Percentiles rank a stretch among this genome's conserved stretches.
These are phyloP conservation scores for Ustanciosporium gigantosporum DNA, from an alignment of 1,284 basidiomycete species.

Conservation along the genomic window DNA sequence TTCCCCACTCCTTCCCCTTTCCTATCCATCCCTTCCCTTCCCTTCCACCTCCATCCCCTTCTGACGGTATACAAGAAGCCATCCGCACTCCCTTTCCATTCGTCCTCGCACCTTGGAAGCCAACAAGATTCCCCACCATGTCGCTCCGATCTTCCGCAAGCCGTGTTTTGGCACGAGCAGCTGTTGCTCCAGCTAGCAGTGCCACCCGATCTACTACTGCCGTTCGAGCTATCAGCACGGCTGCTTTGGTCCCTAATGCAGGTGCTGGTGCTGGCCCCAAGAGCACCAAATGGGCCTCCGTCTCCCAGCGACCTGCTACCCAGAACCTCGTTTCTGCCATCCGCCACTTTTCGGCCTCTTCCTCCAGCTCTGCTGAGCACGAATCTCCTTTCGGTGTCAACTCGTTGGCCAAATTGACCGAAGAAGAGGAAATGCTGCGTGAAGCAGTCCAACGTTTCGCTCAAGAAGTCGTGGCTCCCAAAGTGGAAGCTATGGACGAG, in stretches of 20 bases:
- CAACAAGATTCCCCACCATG: too few relatives aligned
- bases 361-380: slow-evolving; percentile 33
- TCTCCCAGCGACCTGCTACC: background rate
- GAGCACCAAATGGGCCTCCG: background rate
- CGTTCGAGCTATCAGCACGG: background rate
- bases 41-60: too few relatives aligned
- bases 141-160: background rate
- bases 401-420: slow-evolving; percentile 56
- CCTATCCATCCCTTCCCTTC: too few relatives aligned
- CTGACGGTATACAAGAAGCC: too few relatives aligned
- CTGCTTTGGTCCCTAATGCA: background rate
- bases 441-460: slow-evolving; percentile 69
- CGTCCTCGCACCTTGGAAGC: too few relatives aligned
- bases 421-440: slow-evolving; percentile 60
- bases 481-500: slow-evolving; percentile 96
- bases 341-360: slow-evolving; percentile 28
- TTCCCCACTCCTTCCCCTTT: too few relatives aligned
- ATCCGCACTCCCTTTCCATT: background rate
- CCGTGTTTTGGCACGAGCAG: background rate
- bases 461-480: slow-evolving; percentile 82
- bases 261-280: background rate
- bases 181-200: background rate
- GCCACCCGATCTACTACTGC: too few relatives aligned
- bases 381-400: slow-evolving; percentile 58
- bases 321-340: background rate